A percentile compares a stretch with the other conserved stretches of the same genome.
Evolutionary conservation across 2,329 filamentous ascomycete genomes (phyloP).

Genomic region (Periconia sp.): DNA sequence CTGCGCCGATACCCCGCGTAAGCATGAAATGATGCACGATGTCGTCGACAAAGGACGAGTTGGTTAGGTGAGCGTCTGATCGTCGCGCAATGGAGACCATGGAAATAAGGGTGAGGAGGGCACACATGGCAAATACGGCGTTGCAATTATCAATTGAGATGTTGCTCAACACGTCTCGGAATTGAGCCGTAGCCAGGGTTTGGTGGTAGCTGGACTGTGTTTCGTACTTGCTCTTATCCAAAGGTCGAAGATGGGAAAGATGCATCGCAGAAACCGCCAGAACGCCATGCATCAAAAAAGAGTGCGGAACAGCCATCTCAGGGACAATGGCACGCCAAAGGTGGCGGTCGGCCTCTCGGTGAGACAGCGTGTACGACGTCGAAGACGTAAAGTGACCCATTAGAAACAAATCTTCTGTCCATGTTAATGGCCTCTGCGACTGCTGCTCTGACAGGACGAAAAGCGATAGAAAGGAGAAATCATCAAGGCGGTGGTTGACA

Average conservation of each 20-base stretch:
- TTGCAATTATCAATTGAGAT: constrained; percentile 4
- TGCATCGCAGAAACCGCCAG: constrained; percentile 7
- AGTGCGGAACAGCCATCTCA: neutral
- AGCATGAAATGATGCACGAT: constrained; percentile 7
- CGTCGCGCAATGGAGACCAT: constrained; percentile 5
- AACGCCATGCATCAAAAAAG: constrained; percentile 7
- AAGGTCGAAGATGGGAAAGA: constrained; percentile 4
- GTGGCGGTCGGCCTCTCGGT: constrained; percentile 4
- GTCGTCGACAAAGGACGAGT: constrained; percentile 3
- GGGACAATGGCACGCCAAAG: constrained; percentile 6
- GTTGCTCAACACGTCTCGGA: constrained; percentile 2
- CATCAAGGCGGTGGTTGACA: neutral
- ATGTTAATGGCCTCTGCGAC: constrained; percentile 1
- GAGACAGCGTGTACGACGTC: constrained; percentile 4
- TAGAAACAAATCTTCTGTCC: constrained; percentile 5
- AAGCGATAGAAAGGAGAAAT: constrained; percentile 6
- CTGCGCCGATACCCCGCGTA: constrained; percentile 4
- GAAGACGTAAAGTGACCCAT: constrained; percentile 6
- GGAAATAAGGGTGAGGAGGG: constrained; percentile 4
- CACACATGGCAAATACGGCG: constrained; percentile 4
- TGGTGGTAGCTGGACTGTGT: constrained; percentile 6
- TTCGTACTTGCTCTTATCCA: constrained; percentile 1
- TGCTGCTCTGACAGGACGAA: constrained; percentile 3
- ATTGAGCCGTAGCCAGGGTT: constrained; percentile 2
- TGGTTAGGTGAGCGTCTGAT: neutral